Evolutionary conservation across 257 asterid species (phyloP), one percentile per base, ranked within the genome.

Genomic region (Solanum raphanifolium): DNA sequence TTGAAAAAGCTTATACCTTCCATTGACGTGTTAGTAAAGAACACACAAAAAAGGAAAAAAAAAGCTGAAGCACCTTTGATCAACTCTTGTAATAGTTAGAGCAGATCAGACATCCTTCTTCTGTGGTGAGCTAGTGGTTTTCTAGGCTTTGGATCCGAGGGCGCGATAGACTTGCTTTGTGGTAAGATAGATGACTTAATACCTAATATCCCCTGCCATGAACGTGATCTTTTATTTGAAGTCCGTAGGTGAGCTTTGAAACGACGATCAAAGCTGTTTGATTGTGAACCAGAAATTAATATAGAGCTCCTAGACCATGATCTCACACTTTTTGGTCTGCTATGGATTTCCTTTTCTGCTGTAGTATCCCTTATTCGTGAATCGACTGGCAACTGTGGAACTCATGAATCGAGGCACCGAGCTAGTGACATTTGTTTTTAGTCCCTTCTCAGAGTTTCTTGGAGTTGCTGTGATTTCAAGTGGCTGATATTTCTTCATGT

Each of bases 331-430:
- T 87, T 87, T 32, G 86, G 87, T 71, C 66, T 88, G 86, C 88
- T 84, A 39, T 36, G 83, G 20, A 84, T 73, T 84, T 83, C 86
- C 65, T 52, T 41, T 41, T 41, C 48, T 41, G 48, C 48, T 41
- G 48, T 11, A 41, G 46, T 89, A 83, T 89, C 87, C 73, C 93
- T 91, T 71, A 87, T 90, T 48, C n/a, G n/a, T n/a, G n/a, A n/a
- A n/a, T n/a, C 90, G 88, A 83, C 92, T 90, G 48, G 93, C 91
- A 58, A 88, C 91, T 0, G 93, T 91, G 82, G 93, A 87, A 79
- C 25, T 89, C 93, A 91, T 91, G 91, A 91, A 91, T 48, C 91
- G 90, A 85, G 91, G 92, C 72, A 89, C 86, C 15, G 91, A 87
- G 60, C 79, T 86, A 11, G 65, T 83, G 86, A 31, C 83, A 68